Evolutionary conservation across 306 rosid genomes (phyloP), one percentile per base, ranked within the genome.

Genomic region (Corylus americana): DNA sequence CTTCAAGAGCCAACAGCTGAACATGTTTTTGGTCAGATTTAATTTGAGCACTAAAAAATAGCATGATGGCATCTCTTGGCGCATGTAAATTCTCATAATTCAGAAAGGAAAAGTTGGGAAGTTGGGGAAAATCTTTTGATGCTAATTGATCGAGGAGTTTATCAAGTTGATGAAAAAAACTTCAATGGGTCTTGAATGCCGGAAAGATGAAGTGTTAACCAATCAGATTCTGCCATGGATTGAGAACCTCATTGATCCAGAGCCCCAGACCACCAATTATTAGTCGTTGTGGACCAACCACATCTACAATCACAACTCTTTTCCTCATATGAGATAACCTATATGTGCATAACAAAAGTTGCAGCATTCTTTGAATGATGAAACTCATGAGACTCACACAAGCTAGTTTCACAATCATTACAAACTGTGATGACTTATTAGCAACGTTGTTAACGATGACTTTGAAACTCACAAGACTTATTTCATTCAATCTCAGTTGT

Each of bases 381-480:
- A 67, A 75, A 75, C 71, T 75, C 71, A n/a, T 7, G 11, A 55
- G 64, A 48, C n/a, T n/a, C 12, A 48, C 35, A 81, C 66, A 48
- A 69, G n/a, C n/a, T n/a, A n/a, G n/a, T 57, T 57, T 62, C 16
- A 51, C 57, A 42, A 54, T 25, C 76, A 45, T 48, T 69, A 27
- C 37, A n/a, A 8, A 78, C 5, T 20, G 45, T 7, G 8, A 42
- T 7, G 45, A 42, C 45, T 42, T 5, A 42, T 42, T 42, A 7
- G 6, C 45, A 42, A 42, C 8, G 45, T 42, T 7, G 7, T 42
- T 42, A 42, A 42, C 45, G 1, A 42, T 1, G 7, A 42, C 45
- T 42, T 42, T 42, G 0, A 42, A 5, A 42, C 8, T 1, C 2
- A 31, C 2, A 3, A 31, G 35, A 31, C 2, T 31, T 31, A 31